Evolutionary conservation across 2,329 filamentous ascomycete genomes (phyloP), one percentile per base, ranked within the genome.

Genomic region (Trichoderma pleuroti): DNA sequence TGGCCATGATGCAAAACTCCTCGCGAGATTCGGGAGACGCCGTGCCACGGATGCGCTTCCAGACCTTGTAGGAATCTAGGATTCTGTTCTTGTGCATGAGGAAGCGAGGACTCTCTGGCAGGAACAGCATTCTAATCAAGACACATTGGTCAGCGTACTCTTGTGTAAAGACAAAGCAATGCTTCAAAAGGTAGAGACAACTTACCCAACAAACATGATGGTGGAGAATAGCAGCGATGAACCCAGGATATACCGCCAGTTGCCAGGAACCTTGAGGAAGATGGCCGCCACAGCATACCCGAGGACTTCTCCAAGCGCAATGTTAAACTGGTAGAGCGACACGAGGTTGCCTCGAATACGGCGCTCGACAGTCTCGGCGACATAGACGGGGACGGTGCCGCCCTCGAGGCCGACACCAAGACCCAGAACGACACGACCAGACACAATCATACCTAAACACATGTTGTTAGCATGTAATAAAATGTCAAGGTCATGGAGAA

Each of bases 271-370:
- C n/a, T 83, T 85, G 72, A 92, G 83, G 79, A 93, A 93, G 70
- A 93, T 92, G 60, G 91, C 91, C 0, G 89, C 91, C 1, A 93
- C 86, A 6, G 89, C 91, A 72, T 93, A 93, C 3, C 91, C 91
- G 1, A 93, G 82, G 2, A 93, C 91, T 75, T 93, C 91, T 32
- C 91, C 91, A 0, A 93, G 84, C 0, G 91, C 91, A 75, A 93
- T 93, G 80, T 91, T 92, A 80, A 93, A 88, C 77, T 93, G 91
- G 78, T 93, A 93, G 0, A 93, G 82, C 0, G 90, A 92, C 1
- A 93, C 91, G 63, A 93, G 80, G 78, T 93, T 93, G 74, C 91
- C 91, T 75, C 91, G 87, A 28, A 92, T 84, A 71, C 84, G 85
- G 36, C 88, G 84, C 75, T 91, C 89, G 56, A 92, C 91, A 0